Base-by-base conservation (phyloP, 139 green algal species). In the Cymbomonas tetramitiformis region DNA sequence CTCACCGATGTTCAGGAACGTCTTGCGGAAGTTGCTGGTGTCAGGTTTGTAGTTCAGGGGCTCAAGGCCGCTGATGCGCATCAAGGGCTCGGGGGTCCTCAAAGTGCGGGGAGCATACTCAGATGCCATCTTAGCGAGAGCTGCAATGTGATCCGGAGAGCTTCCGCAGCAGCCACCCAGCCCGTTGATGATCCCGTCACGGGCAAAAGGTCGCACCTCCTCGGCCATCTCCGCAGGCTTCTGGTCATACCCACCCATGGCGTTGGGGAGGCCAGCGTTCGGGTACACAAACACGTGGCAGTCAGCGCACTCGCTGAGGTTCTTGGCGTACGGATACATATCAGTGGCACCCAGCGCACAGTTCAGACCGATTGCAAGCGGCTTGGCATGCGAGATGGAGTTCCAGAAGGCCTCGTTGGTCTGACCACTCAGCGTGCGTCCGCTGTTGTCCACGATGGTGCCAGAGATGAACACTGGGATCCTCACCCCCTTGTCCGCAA, bases 391-490 rank as follows among this genome's bases (percentile, higher is more conserved):
- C 48, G 46, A 69, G 29, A 96, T 62, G 64, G 76, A 90, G 81
- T 93, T 90, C 89, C 88, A 96, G 77, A 97, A 97, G 1, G 90
- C 88, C 80, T 97, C 90, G 66, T 95, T 95, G 61, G 89, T 96
- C 80, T 97, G 90, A 5, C 90, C 90, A 43, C 74, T 88, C 65
- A 97, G 75, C 28, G 90, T 97, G 67, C 89, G 83, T 0, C 89
- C 89, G 47, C 73, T 87, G 62, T 90, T 88, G 77, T 96, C 88
- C 30, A 84, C 76, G 46, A 97, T 97, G 51, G 90, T 97, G 64
- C 90, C 90, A 65, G 77, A 90, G 63, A 96, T 77, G 58, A 97
- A 86, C 29, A 97, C 83, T 0, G 90, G 90, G 33, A 96, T 76
- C 43, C 84, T 75, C 36, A 84, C 64, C 28, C 79, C 73, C 51